phyloP scores from a whole-genome alignment of 352 stramenopile genomes.

The Globisporangium iwayamae region DNA sequence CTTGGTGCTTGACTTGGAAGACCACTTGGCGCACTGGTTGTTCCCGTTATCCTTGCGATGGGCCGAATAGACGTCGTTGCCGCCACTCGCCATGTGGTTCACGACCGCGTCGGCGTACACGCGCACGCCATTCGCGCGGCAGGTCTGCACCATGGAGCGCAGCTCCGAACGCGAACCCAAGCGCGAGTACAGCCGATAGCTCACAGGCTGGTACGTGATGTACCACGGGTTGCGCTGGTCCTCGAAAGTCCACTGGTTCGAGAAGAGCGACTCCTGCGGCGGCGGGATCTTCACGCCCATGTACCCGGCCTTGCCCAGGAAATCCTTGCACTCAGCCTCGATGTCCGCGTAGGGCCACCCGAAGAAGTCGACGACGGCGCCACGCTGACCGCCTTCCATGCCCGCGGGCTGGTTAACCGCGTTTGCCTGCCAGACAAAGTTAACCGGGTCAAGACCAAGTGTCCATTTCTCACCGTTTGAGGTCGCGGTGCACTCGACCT shows the following conservation, averaged over 20 bases:
- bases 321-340: slow-evolving; percentile 32
- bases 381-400: slow-evolving; percentile 29
- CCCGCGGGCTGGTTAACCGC: slow-evolving; percentile 19
- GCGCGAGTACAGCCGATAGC: slow-evolving; percentile 31
- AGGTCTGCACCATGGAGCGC: slow-evolving; percentile 39
- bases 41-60: slow-evolving; percentile 16
- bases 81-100: slow-evolving; percentile 25
- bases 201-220: slow-evolving; percentile 38
- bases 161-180: slow-evolving; percentile 33
- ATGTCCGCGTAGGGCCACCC: slow-evolving; percentile 42
- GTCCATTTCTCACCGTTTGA: slow-evolving; percentile 23
- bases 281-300: slow-evolving; percentile 43
- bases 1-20: slow-evolving; percentile 18
- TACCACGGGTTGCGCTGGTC: slow-evolving; percentile 43
- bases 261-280: slow-evolving; percentile 35
- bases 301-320: slow-evolving; percentile 38
- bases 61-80: slow-evolving; percentile 20
- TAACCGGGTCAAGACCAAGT: slow-evolving; percentile 47
- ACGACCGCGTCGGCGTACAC: slow-evolving; percentile 29
- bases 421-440: slow-evolving; percentile 59
- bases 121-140: slow-evolving; percentile 31
- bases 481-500: slow-evolving; percentile 24
- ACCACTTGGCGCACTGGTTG: slow-evolving; percentile 18
- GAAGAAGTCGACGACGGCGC: slow-evolving; percentile 42
- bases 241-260: slow-evolving; percentile 21